These are phyloP conservation scores for Saitozyma podzolica DNA, from an alignment of 768 basidiomycete species.

Conservation along the genomic window DNA sequence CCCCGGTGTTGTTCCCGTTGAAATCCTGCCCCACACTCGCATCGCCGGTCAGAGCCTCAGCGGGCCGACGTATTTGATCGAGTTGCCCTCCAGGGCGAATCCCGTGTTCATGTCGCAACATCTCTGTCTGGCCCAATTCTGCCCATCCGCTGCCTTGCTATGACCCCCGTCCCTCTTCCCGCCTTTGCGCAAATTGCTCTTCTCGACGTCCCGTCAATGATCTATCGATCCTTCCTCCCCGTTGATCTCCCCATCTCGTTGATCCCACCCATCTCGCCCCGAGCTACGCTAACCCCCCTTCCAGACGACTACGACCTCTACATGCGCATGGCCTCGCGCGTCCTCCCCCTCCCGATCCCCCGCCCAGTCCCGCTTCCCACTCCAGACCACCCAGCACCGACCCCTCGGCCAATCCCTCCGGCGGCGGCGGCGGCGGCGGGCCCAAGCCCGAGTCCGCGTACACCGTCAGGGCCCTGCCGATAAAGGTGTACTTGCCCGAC, in stretches of 20 bases:
- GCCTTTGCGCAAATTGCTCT: neutral
- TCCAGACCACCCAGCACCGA: neutral
- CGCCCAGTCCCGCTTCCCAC: neutral
- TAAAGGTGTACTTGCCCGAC: slow-evolving; percentile 77
- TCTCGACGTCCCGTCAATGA: neutral
- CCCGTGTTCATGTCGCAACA: no score
- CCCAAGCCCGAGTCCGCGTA: slow-evolving; percentile 79
- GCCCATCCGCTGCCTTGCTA: no score
- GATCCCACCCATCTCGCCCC: neutral
- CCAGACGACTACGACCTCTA: slow-evolving; percentile 94
- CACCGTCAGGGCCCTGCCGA: slow-evolving; percentile 81
- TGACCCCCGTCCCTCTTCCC: no score
- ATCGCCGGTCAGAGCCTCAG: no score
- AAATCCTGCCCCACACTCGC: no score
- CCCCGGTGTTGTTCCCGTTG: no score
- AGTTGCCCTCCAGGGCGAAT: no score
- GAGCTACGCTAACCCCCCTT: neutral
- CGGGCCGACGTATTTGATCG: no score
- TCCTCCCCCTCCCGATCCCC: slow-evolving; percentile 69
- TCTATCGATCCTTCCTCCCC: neutral
- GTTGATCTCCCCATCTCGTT: neutral
- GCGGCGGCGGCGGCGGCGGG: slow-evolving; percentile 53
- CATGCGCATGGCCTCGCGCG: slow-evolving; percentile 89
- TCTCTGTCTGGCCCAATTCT: no score
- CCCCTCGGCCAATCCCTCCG: slow-evolving; percentile 56